Percentiles rank a stretch among this genome's conserved stretches.
These are phyloP conservation scores for Saccharomycopsis capsularis DNA, from an alignment of 805 yeast genomes.

Conservation along the genomic window DNA sequence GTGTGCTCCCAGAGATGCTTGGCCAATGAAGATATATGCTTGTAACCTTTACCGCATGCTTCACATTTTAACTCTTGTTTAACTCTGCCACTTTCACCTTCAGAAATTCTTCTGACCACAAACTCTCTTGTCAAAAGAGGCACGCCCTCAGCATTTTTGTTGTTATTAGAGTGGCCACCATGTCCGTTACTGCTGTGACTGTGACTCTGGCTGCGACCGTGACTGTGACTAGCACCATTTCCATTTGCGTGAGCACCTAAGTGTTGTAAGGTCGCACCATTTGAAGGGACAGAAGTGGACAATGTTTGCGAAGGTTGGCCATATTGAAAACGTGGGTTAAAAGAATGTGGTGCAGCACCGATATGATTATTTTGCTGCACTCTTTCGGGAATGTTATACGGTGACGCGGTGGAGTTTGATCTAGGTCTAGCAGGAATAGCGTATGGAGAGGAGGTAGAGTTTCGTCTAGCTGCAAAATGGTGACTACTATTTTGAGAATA, in stretches of 20 bases:
- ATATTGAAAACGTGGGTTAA: background rate
- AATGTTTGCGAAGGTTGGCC: background rate
- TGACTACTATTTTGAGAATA: slow-evolving; percentile 6
- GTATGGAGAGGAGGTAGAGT: slow-evolving; percentile 18
- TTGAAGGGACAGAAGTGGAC: background rate
- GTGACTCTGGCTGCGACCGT: background rate
- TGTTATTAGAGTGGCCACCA: background rate
- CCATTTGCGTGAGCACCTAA: background rate
- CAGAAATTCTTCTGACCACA: slow-evolving; percentile 76
- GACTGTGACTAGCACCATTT: too few relatives aligned
- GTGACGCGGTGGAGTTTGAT: slow-evolving; percentile 10
- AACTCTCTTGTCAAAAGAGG: slow-evolving; percentile 54
- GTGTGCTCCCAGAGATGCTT: slow-evolving; percentile 93
- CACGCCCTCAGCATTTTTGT: slow-evolving; percentile 1
- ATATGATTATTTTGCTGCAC: background rate
- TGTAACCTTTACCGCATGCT: slow-evolving; percentile 87
- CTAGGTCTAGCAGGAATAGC: slow-evolving; percentile 20
- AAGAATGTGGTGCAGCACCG: background rate
- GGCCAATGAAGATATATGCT: slow-evolving; percentile 80
- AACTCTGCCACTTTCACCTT: slow-evolving; percentile 78
- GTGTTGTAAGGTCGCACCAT: background rate
- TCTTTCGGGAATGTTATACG: slow-evolving; percentile 19
- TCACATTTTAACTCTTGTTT: slow-evolving; percentile 84
- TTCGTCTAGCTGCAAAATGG: slow-evolving; percentile 15
- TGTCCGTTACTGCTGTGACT: background rate